Conservation (phyloP, 2,329 filamentous ascomycete species). For the Cephalotrichum gorgonifer region DNA sequence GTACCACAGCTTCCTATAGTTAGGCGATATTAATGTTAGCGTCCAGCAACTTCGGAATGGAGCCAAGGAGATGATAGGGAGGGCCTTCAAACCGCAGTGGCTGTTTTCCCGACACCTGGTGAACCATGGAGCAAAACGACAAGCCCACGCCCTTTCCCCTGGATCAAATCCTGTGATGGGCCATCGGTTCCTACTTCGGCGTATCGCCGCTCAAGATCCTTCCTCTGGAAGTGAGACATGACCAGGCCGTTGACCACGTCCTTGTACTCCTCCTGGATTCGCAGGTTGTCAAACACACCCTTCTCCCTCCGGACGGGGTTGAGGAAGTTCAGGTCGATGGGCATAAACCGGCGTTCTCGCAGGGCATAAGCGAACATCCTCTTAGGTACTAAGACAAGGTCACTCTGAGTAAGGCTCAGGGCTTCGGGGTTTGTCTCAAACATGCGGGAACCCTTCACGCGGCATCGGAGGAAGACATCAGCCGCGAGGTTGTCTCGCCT, state of each 20-base stretch:
- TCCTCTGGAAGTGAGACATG: conserved; percentile 71
- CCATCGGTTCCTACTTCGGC: conserved; percentile 4
- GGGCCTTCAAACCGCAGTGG: no score
- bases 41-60: no score
- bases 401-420: conserved; percentile 62
- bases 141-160: no score
- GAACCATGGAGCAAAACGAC: no score
- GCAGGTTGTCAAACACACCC: conserved; percentile 33
- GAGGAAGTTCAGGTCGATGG: conserved; percentile 22
- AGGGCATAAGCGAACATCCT: conserved; percentile 30
- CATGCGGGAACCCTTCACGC: conserved; percentile 22
- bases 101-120: no score
- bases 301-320: conserved; percentile 23
- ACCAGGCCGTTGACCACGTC: conserved; percentile 57
- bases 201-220: conserved; percentile 35
- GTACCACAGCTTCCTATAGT: no score
- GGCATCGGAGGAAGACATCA: conserved; percentile 22
- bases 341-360: conserved; percentile 26
- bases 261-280: conserved; percentile 52
- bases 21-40: no score
- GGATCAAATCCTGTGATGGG: conserved; percentile 73
- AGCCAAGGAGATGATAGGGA: no score
- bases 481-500: conserved; percentile 23
- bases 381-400: conserved; percentile 34
- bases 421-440: conserved; percentile 44